A percentile compares a stretch with the other conserved stretches of the same genome.
Conservation (phyloP, 441 rosid species). For the Omphalea diandra region DNA sequence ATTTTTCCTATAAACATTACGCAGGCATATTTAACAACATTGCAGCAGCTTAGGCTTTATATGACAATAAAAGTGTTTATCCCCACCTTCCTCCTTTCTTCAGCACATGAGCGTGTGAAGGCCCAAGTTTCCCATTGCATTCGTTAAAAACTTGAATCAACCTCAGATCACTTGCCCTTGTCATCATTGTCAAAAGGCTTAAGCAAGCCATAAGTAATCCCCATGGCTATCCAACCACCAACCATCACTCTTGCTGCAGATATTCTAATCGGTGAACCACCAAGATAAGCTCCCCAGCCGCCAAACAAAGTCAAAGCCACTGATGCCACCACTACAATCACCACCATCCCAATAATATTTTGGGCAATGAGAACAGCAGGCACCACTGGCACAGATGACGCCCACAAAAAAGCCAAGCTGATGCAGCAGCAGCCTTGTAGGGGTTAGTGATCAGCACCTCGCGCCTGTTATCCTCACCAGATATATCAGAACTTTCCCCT, state of each 20-base stretch:
- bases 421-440: conserved; percentile 41
- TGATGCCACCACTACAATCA: conserved; percentile 35
- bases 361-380: conserved; percentile 29
- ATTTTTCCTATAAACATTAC: too few relatives aligned
- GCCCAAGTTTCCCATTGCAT: too few relatives aligned
- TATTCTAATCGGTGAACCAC: conserved; percentile 33
- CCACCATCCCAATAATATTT: conserved; percentile 21
- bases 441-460: conserved; percentile 34
- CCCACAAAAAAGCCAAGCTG: conserved; percentile 48
- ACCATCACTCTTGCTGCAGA: conserved; percentile 42
- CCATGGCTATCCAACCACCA: conserved; percentile 67
- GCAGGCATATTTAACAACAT: too few relatives aligned
- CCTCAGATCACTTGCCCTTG: too few relatives aligned
- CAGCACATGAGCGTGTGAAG: too few relatives aligned
- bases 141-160: too few relatives aligned
- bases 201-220: conserved; percentile 50
- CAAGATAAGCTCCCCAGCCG: conserved; percentile 43
- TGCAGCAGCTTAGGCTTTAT: too few relatives aligned
- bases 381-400: conserved; percentile 40
- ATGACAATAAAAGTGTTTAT: too few relatives aligned
- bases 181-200: conserved; percentile 41
- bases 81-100: too few relatives aligned
- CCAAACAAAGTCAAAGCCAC: conserved; percentile 38
- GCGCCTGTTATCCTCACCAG: conserved; percentile 11
- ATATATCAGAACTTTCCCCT: not conserved